Evolutionary conservation across 2,329 filamentous ascomycete genomes (phyloP).

Genomic region (Ophiostoma sp.): DNA sequence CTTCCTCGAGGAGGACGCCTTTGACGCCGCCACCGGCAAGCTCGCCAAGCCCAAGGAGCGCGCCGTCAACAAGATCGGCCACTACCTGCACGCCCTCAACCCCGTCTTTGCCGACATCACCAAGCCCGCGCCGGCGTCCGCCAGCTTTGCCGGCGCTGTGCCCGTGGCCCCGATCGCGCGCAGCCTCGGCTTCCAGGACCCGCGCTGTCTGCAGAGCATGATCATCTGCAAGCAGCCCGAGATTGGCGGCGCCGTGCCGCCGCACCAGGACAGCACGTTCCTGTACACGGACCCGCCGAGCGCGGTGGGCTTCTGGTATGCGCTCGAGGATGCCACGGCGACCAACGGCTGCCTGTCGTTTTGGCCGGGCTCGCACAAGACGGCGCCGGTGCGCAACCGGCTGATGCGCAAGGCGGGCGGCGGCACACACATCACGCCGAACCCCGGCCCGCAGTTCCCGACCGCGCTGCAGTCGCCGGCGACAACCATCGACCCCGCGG

Average conservation of each 20-base stretch:
- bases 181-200: slow-evolving; percentile 68
- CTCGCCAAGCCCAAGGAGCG: slow-evolving; percentile 73
- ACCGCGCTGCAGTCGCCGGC: slow-evolving; percentile 42
- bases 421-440: slow-evolving; percentile 64
- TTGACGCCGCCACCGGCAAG: slow-evolving; percentile 53
- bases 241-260: slow-evolving; percentile 84
- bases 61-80: slow-evolving; percentile 86
- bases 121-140: slow-evolving; percentile 31
- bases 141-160: slow-evolving; percentile 38
- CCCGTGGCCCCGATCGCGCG: slow-evolving; percentile 58
- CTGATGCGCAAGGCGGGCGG: slow-evolving; percentile 61
- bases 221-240: slow-evolving; percentile 97
- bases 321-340: slow-evolving; percentile 80
- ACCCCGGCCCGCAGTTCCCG: slow-evolving; percentile 59
- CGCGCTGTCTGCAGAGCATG: slow-evolving; percentile 85
- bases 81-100: slow-evolving; percentile 67
- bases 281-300: slow-evolving; percentile 83
- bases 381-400: slow-evolving; percentile 63
- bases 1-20: slow-evolving; percentile 96
- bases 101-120: slow-evolving; percentile 58
- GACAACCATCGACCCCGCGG: slow-evolving; percentile 28
- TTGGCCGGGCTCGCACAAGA: slow-evolving; percentile 69
- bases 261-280: slow-evolving; percentile 90
- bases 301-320: slow-evolving; percentile 96
- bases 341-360: slow-evolving; percentile 89